phyloP scores from a whole-genome alignment of 352 stramenopile species.

The Globisporangium spinosum region DNA sequence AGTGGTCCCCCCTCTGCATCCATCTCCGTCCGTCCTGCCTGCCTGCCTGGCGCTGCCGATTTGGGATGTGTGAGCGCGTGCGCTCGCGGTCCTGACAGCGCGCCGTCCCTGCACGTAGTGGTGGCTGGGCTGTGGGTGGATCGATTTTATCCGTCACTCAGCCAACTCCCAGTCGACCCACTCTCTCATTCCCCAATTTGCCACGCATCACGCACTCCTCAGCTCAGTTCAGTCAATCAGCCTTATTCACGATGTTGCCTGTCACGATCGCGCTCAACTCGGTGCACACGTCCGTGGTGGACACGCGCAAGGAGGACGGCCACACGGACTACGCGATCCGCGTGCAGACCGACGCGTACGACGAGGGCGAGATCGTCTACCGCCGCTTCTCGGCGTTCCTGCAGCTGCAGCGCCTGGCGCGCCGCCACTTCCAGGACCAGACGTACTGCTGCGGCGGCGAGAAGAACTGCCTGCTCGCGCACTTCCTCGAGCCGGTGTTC shows the following conservation, averaged over 20 bases:
- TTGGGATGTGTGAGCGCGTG: background rate
- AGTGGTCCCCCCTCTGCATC: slow-evolving; percentile 13
- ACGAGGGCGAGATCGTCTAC: slow-evolving; percentile 68
- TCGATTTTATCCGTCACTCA: background rate
- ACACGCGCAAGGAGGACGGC: slow-evolving; percentile 65
- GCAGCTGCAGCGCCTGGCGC: slow-evolving; percentile 72
- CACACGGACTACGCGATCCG: slow-evolving; percentile 87
- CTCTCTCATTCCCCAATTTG: slow-evolving; percentile 16
- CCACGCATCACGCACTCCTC: slow-evolving; percentile 3
- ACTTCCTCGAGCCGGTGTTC: slow-evolving; percentile 70
- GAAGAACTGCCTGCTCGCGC: slow-evolving; percentile 59
- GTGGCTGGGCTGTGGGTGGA: background rate
- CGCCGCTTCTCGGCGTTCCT: slow-evolving; percentile 84
- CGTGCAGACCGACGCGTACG: slow-evolving; percentile 58
- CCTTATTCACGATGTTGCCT: slow-evolving; percentile 28
- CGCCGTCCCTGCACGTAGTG: background rate
- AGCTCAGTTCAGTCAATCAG: background rate
- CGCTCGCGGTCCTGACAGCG: background rate
- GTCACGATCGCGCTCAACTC: slow-evolving; percentile 40
- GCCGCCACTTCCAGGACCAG: slow-evolving; percentile 64
- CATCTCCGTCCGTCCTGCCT: background rate
- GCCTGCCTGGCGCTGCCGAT: background rate
- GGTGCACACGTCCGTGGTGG: slow-evolving; percentile 60
- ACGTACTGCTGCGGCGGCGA: slow-evolving; percentile 63
- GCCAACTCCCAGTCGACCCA: background rate